Percentiles rank a stretch among this genome's conserved stretches.
These are phyloP conservation scores for Tephrocybe sp. DNA, from an alignment of 768 basidiomycete species.

Conservation along the genomic window DNA sequence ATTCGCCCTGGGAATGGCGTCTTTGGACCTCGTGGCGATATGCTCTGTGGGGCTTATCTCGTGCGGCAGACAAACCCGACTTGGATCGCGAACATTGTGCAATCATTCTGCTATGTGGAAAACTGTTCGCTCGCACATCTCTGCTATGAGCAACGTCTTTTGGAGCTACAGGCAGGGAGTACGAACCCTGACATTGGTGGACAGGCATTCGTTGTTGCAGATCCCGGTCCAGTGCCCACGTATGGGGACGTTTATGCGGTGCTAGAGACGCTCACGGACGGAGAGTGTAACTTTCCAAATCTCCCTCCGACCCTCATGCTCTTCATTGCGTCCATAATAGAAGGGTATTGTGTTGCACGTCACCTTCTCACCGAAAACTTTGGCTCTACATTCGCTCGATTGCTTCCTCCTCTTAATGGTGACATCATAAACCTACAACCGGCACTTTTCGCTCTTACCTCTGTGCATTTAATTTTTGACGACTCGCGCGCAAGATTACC, in stretches of 20 bases:
- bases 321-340: slow-evolving; percentile 55
- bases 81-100: slow-evolving; percentile 56
- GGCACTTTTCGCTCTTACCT: slow-evolving; percentile 49
- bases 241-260: slow-evolving; percentile 60
- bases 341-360: slow-evolving; percentile 50
- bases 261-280: slow-evolving; percentile 54
- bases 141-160: slow-evolving; percentile 67
- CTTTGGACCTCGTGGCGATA: slow-evolving; percentile 74
- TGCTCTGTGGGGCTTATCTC: slow-evolving; percentile 63
- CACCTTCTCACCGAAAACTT: slow-evolving; percentile 30
- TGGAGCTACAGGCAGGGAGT: slow-evolving; percentile 39
- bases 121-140: slow-evolving; percentile 73
- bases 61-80: slow-evolving; percentile 56
- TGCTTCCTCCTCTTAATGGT: slow-evolving; percentile 43
- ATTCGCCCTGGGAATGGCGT: slow-evolving; percentile 79
- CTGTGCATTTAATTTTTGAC: slow-evolving; percentile 58
- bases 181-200: slow-evolving; percentile 67
- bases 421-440: slow-evolving; percentile 59
- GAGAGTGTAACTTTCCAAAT: slow-evolving; percentile 50
- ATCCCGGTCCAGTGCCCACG: slow-evolving; percentile 61
- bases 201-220: slow-evolving; percentile 62
- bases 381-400: slow-evolving; percentile 28
- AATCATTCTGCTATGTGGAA: slow-evolving; percentile 73
- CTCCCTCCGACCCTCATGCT: slow-evolving; percentile 67
- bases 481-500: slow-evolving; percentile 60